Percentiles rank a stretch among this genome's conserved stretches.
Conservation (phyloP, 2,329 filamentous ascomycete species). For the Aspergillus hortae region DNA sequence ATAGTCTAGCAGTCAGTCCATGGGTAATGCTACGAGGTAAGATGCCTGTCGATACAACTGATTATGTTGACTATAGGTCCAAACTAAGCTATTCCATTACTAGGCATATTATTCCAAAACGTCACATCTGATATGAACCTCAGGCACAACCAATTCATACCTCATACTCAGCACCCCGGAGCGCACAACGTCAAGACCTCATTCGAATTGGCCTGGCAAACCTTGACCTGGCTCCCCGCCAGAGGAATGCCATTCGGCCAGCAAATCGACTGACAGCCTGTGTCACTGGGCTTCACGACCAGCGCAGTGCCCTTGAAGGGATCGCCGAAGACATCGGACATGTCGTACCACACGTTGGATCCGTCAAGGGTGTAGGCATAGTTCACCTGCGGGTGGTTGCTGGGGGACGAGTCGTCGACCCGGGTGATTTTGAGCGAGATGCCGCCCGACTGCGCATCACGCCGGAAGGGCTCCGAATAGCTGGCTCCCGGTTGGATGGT, state of each 20-base stretch:
- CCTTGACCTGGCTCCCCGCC: constrained; percentile 29
- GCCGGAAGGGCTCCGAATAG: constrained; percentile 35
- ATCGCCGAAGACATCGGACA: constrained; percentile 43
- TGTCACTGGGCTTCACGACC: constrained; percentile 21
- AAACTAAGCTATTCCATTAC: too few relatives aligned
- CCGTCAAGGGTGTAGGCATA: constrained; percentile 41
- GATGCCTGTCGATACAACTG: too few relatives aligned
- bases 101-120: neutral
- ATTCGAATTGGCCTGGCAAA: constrained; percentile 22
- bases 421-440: constrained; percentile 42
- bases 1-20: neutral
- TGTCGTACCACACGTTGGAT: constrained; percentile 38
- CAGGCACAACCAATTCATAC: neutral
- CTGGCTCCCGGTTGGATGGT: constrained; percentile 27
- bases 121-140: neutral
- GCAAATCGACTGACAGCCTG: constrained; percentile 25
- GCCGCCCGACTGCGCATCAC: constrained; percentile 37
- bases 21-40: too few relatives aligned
- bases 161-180: constrained; percentile 16
- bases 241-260: constrained; percentile 30
- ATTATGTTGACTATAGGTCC: too few relatives aligned
- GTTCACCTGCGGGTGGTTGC: constrained; percentile 36
- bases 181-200: constrained; percentile 31
- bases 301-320: constrained; percentile 33
- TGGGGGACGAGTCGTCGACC: constrained; percentile 32